These are phyloP conservation scores for Fusarium anthophilum DNA, from an alignment of 2,329 filamentous ascomycete genomes.

Conservation along the genomic window DNA sequence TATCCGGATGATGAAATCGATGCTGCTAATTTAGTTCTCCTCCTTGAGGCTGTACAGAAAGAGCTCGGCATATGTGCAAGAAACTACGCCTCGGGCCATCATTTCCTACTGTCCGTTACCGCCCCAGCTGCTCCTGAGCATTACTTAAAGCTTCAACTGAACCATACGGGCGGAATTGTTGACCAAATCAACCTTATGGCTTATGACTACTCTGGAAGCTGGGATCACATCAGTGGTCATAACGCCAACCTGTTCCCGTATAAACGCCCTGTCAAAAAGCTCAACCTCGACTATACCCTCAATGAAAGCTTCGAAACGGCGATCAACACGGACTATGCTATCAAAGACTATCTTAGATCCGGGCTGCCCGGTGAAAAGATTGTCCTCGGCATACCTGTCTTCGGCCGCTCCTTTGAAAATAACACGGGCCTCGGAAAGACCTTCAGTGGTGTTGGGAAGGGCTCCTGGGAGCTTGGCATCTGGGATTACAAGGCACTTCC, in stretches of 20 bases:
- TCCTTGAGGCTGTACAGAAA: conserved; percentile 24
- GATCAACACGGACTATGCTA: conserved; percentile 12
- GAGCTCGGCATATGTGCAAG: conserved; percentile 16
- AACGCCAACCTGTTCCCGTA: conserved; percentile 52
- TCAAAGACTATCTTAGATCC: conserved; percentile 14
- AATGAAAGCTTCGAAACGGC: neutral
- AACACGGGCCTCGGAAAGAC: conserved; percentile 21
- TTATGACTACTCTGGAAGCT: conserved; percentile 28
- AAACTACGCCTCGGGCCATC: conserved; percentile 5
- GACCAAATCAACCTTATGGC: conserved; percentile 31
- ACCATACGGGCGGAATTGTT: conserved; percentile 1
- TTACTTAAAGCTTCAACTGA: conserved; percentile 25
- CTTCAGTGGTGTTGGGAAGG: conserved; percentile 19
- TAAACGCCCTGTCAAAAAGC: neutral
- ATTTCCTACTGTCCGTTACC: conserved; percentile 25
- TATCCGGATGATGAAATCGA: conserved; percentile 18
- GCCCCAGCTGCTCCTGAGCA: conserved; percentile 17
- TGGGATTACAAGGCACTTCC: conserved; percentile 34
- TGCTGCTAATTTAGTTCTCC: conserved; percentile 21
- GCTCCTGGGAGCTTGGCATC: conserved; percentile 25
- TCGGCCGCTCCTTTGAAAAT: conserved; percentile 29
- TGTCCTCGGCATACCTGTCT: conserved; percentile 31
- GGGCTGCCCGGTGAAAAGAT: conserved; percentile 21
- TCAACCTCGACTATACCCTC: conserved; percentile 16
- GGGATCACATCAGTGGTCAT: conserved; percentile 43